A percentile compares a stretch with the other conserved stretches of the same genome.
Conservation (phyloP, 176 grass and related monocot genomes). For the Guadua angustifolia region DNA sequence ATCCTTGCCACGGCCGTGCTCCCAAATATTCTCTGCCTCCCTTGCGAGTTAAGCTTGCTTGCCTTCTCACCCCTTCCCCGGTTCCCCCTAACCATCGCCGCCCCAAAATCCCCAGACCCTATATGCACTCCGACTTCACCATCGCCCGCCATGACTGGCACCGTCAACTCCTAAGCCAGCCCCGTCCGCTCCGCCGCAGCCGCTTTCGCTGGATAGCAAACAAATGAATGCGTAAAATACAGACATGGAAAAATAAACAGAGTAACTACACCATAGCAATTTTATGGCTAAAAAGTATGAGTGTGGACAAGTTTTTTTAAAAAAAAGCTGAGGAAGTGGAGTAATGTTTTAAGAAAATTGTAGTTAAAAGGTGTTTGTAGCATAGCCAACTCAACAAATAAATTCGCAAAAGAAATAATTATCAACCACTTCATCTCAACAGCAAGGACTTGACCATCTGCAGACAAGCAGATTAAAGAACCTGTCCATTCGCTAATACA, state of each 20-base stretch:
- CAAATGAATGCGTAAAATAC: background rate
- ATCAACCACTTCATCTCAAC: background rate
- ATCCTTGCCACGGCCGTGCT: too few relatives aligned
- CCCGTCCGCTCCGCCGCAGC: too few relatives aligned
- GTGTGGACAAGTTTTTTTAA: background rate
- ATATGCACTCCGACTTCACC: too few relatives aligned
- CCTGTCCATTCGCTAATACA: background rate
- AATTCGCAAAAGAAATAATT: background rate
- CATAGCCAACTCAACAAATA: background rate
- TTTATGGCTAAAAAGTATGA: background rate
- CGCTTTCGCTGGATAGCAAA: too few relatives aligned
- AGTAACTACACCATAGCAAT: background rate
- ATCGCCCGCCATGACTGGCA: too few relatives aligned
- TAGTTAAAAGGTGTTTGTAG: background rate
- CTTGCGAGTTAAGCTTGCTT: too few relatives aligned
- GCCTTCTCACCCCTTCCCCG: too few relatives aligned
- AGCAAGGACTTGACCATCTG: background rate
- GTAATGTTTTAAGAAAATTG: background rate
- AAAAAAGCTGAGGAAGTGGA: background rate
- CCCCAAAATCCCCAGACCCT: too few relatives aligned
- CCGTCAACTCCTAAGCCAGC: too few relatives aligned
- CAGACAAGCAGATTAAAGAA: background rate
- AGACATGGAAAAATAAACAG: background rate
- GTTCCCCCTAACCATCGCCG: too few relatives aligned
- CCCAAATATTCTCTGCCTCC: too few relatives aligned